Base-by-base conservation (phyloP, 768 basidiomycete genomes). In the Roridomyces roridus region DNA sequence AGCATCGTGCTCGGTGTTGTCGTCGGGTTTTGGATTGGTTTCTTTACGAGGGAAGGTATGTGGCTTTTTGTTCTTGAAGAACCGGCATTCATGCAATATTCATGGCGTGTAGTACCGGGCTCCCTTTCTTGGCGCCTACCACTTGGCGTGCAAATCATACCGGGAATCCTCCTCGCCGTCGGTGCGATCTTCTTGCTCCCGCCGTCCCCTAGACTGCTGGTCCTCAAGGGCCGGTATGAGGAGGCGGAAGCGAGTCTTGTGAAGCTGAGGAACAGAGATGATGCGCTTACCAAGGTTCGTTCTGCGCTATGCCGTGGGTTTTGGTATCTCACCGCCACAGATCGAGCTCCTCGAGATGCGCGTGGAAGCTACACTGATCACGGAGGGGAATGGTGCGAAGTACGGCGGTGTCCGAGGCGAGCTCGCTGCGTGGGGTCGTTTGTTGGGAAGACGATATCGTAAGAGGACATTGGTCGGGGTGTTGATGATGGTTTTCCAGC, bases 1-100 rank as follows among this genome's bases (percentile, higher is more conserved):
- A 84, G 88, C 18, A 94, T 94, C 46, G 91, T 93, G 14, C 72
- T 88, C 0, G 92, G 91, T 3, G 91, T 92, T 6, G 90, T 94
- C 0, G 72, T 90, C 14, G 91, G 91, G 3, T 94, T 93, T 64
- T 93, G 92, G 91, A 80, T 83, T 5, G 92, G 91, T 0, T 94
- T 89, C 65, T 65, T 83, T 40, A 93, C 91, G 0, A 84, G 91
- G 14, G 69, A 80, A 20, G 65, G 89, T 89, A 64, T 31, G 84
- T 72, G 4, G 29, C 28, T 28, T 21, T 35, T 48, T 43, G 31
- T 10, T 29, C 9, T 36, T n/a, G n/a, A n/a, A n/a, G n/a, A n/a
- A n/a, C n/a, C n/a, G n/a, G n/a, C n/a, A n/a, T n/a, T n/a, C n/a
- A n/a, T n/a, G n/a, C n/a, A n/a, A n/a, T n/a, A n/a, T n/a, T n/a